Percentiles rank a stretch among this genome's conserved stretches.
These are phyloP conservation scores for Hymenoscyphus fraxineus DNA, from an alignment of 2,329 filamentous ascomycete species.

Conservation along the genomic window DNA sequence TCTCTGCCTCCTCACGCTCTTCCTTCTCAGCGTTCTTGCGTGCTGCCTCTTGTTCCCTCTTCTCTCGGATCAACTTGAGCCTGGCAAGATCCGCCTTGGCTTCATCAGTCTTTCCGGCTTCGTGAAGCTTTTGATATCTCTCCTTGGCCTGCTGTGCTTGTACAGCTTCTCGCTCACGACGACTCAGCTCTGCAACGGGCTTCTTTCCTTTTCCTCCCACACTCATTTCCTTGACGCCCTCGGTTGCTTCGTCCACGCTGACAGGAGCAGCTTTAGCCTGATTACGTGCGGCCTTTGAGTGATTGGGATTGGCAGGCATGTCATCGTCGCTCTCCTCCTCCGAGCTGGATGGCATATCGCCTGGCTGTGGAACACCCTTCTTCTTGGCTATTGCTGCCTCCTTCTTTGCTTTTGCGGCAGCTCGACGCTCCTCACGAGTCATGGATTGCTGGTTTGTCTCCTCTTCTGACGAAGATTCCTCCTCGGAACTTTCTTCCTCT, in stretches of 20 bases:
- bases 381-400: conserved; percentile 79
- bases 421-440: conserved; percentile 83
- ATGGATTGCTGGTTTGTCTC: conserved; percentile 50
- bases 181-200: conserved; percentile 52
- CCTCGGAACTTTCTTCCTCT: conserved; percentile 51
- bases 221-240: conserved; percentile 53
- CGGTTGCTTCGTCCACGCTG: conserved; percentile 48
- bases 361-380: conserved; percentile 70
- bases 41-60: conserved; percentile 77
- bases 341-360: conserved; percentile 75
- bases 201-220: conserved; percentile 41
- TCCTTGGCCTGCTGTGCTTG: conserved; percentile 87
- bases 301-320: conserved; percentile 89
- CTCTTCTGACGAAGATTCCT: conserved; percentile 44
- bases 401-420: conserved; percentile 85
- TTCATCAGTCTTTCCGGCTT: conserved; percentile 94
- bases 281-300: conserved; percentile 69
- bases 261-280: conserved; percentile 44
- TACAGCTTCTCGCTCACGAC: conserved; percentile 71
- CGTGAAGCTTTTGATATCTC: conserved; percentile 85
- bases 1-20: conserved; percentile 38
- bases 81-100: conserved; percentile 85
- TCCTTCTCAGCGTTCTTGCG: conserved; percentile 59
- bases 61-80: conserved; percentile 76
- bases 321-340: conserved; percentile 55